Conservation (phyloP, 2,329 filamentous ascomycete genomes). For the Colletotrichum gigasporum region DNA sequence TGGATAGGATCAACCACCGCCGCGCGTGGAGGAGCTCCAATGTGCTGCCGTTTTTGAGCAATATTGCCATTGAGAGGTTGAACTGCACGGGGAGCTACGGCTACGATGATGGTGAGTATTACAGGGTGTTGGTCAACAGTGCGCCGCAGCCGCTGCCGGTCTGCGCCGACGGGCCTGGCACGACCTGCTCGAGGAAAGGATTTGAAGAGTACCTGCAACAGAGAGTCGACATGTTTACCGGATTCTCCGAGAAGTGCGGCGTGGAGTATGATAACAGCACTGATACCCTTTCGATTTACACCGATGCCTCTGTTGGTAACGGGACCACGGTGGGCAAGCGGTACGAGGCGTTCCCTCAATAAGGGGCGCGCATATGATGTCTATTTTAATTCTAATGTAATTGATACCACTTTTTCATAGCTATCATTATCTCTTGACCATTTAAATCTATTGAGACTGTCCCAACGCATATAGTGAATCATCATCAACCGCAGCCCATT, state of each 20-base stretch:
- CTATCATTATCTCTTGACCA: too few species aligned
- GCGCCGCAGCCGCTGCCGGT: constrained; percentile 51
- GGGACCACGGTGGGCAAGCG: constrained; percentile 40
- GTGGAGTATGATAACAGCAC: constrained; percentile 46
- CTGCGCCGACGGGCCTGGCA: constrained; percentile 54
- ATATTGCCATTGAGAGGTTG: constrained; percentile 73
- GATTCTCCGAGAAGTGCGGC: constrained; percentile 51
- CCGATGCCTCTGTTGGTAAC: constrained; percentile 36
- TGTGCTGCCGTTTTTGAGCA: constrained; percentile 72
- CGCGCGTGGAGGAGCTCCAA: constrained; percentile 71
- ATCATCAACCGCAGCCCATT: too few species aligned
- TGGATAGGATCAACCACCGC: constrained; percentile 68
- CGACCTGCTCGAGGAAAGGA: constrained; percentile 49
- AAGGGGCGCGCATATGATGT: background rate
- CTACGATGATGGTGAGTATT: constrained; percentile 61
- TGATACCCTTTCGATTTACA: constrained; percentile 46
- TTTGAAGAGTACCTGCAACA: constrained; percentile 50
- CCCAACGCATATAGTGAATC: too few species aligned
- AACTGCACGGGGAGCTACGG: constrained; percentile 67
- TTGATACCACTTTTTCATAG: background rate
- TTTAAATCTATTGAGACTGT: too few species aligned
- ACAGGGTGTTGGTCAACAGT: constrained; percentile 55
- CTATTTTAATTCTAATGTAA: constrained; percentile 3
- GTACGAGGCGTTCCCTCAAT: constrained; percentile 1
- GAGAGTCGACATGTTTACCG: constrained; percentile 47